Conservation (phyloP, 805 yeast species). For the Wickerhamiella bombiphila region DNA sequence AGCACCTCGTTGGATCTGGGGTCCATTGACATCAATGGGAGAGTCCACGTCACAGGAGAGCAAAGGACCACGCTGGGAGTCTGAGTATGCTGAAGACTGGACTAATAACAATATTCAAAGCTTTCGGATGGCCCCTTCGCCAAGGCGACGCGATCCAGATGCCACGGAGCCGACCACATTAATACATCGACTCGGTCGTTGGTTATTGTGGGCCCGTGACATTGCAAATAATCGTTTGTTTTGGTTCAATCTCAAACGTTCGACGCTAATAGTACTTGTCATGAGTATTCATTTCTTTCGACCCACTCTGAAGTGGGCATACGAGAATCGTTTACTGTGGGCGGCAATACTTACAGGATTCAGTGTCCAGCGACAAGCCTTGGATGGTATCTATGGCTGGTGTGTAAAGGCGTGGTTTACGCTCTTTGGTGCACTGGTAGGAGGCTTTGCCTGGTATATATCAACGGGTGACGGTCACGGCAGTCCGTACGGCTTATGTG, state of each 20-base stretch:
- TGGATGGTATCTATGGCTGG: constrained; percentile 22
- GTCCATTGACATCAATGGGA: too few relatives aligned
- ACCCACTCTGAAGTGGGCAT: constrained; percentile 17
- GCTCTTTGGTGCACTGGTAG: constrained; percentile 21
- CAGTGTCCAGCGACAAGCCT: constrained; percentile 21
- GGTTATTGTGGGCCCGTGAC: neutral
- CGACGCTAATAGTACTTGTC: too few relatives aligned
- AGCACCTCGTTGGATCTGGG: too few relatives aligned
- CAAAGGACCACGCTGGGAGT: neutral
- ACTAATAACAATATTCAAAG: too few relatives aligned
- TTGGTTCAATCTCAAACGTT: constrained; percentile 18
- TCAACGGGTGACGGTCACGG: constrained; percentile 24
- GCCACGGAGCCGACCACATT: constrained; percentile 20
- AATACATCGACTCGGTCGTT: constrained; percentile 17
- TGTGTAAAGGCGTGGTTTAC: constrained; percentile 19
- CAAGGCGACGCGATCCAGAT: constrained; percentile 21
- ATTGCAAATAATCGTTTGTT: constrained; percentile 11
- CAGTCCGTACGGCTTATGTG: constrained; percentile 23
- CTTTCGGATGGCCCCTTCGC: neutral
- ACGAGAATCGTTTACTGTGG: constrained; percentile 20
- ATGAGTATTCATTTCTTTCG: constrained; percentile 17
- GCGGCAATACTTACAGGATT: constrained; percentile 21
- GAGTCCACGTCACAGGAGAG: neutral
- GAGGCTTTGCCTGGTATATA: constrained; percentile 26
- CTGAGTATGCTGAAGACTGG: too few relatives aligned